Evolutionary conservation across 352 stramenopile genomes (phyloP), one percentile per base, ranked within the genome.

Genomic region (Pythium plurisporium): DNA sequence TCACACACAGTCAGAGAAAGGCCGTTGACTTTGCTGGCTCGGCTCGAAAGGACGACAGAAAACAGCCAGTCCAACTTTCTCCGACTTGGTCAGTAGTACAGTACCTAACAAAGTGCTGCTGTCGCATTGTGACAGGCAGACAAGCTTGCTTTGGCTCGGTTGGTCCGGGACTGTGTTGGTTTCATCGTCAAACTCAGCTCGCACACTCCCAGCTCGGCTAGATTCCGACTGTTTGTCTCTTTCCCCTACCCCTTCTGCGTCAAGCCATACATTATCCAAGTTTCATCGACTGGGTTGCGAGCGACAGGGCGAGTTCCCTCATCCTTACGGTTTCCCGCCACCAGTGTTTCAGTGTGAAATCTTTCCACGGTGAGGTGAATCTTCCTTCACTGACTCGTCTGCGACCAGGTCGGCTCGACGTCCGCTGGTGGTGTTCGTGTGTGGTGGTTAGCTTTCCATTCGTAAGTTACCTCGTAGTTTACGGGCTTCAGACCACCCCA

Each of bases 11-110:
- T n/a, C n/a, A n/a, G n/a, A n/a, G n/a, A n/a, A n/a, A n/a, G n/a
- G n/a, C n/a, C n/a, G n/a, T n/a, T n/a, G n/a, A n/a, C n/a, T n/a
- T n/a, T n/a, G n/a, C n/a, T n/a, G n/a, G n/a, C n/a, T n/a, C n/a
- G n/a, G n/a, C n/a, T n/a, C n/a, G n/a, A n/a, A n/a, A n/a, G n/a
- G 5, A 12, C 11, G 49, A 20, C 37, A 63, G 22, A 56, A 47
- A 63, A 63, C 38, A 63, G 55, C 40, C 55, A 63, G 55, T 63
- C 37, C 46, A 63, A 17, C 37, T 57, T 30, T 46, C 37, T 10
- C 37, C 17, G 25, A n/a, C n/a, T n/a, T n/a, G n/a, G n/a, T n/a
- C n/a, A n/a, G n/a, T n/a, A 10, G 33, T 38, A 15, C 33, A 15
- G 33, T 38, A 38, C 15, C 10, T 10, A 15, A 38, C 33, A 15